Percentiles rank a stretch among this genome's conserved stretches.
Conservation (phyloP, 1,284 basidiomycete genomes). For the Cutaneotrichosporon curvatum region DNA sequence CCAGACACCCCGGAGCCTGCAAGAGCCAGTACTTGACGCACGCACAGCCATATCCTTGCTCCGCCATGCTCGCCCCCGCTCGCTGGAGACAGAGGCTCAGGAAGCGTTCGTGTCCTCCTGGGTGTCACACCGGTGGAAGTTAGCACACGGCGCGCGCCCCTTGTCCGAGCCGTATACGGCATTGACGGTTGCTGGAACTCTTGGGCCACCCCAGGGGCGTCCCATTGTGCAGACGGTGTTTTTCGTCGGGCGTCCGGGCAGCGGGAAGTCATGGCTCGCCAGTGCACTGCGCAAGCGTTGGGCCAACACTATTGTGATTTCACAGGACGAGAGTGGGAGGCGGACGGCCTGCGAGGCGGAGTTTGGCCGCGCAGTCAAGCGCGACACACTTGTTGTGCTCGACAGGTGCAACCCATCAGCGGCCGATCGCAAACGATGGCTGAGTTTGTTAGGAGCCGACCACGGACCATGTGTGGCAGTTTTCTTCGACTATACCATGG, state of each 20-base stretch:
- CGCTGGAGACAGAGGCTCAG: slow-evolving; percentile 54
- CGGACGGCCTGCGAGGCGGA: slow-evolving; percentile 49
- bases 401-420: slow-evolving; percentile 55
- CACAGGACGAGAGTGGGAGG: slow-evolving; percentile 56
- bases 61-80: slow-evolving; percentile 53
- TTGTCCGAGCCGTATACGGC: slow-evolving; percentile 7
- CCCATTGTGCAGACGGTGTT: slow-evolving; percentile 40
- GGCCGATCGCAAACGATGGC: slow-evolving; percentile 51
- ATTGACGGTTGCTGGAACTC: slow-evolving; percentile 50
- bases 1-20: too few relatives aligned
- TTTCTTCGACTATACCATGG: slow-evolving; percentile 54
- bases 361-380: neutral
- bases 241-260: slow-evolving; percentile 56
- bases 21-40: slow-evolving; percentile 53
- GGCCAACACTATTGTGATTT: slow-evolving; percentile 49
- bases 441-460: slow-evolving; percentile 50
- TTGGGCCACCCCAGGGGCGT: too few relatives aligned
- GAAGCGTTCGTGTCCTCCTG: slow-evolving; percentile 54
- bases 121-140: slow-evolving; percentile 58
- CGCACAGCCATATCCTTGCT: slow-evolving; percentile 50
- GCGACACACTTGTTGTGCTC: slow-evolving; percentile 49
- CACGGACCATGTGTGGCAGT: slow-evolving; percentile 53
- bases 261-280: slow-evolving; percentile 57
- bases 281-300: slow-evolving; percentile 50
- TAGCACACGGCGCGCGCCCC: neutral